These are phyloP conservation scores for Grigorovia jiainica DNA, from an alignment of 805 yeast species.

Conservation along the genomic window DNA sequence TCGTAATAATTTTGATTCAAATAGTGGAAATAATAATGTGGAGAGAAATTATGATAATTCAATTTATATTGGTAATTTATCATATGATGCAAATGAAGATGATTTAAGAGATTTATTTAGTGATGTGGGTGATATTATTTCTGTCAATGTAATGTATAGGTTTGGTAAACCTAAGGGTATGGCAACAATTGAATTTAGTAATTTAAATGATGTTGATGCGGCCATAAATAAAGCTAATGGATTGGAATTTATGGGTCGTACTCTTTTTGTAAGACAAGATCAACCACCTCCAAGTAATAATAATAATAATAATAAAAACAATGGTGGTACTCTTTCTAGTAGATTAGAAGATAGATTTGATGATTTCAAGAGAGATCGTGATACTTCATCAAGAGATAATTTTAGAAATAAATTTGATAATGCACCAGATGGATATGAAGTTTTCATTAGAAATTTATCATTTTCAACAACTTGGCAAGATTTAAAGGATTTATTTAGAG, in stretches of 20 bases:
- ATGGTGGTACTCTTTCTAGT: slow-evolving; percentile 25
- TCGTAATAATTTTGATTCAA: background rate
- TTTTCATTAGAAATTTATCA: slow-evolving; percentile 78
- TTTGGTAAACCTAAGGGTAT: slow-evolving; percentile 78
- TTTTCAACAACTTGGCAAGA: slow-evolving; percentile 73
- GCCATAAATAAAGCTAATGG: slow-evolving; percentile 68
- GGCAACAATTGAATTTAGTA: slow-evolving; percentile 81
- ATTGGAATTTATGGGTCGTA: slow-evolving; percentile 59
- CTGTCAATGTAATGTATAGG: slow-evolving; percentile 72
- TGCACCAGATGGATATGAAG: slow-evolving; percentile 34
- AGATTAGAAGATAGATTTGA: slow-evolving; percentile 1
- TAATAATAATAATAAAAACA: too few relatives aligned
- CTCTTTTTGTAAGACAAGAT: slow-evolving; percentile 81
- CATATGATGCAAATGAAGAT: slow-evolving; percentile 49
- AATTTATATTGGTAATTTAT: slow-evolving; percentile 64
- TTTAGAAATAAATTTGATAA: slow-evolving; percentile 1
- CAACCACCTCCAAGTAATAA: slow-evolving; percentile 86
- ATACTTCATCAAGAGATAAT: background rate
- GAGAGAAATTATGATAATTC: slow-evolving; percentile 58
- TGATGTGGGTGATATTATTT: slow-evolving; percentile 53
- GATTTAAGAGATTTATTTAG: slow-evolving; percentile 55
- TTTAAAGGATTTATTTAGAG: slow-evolving; percentile 72
- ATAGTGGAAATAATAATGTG: slow-evolving; percentile 5
- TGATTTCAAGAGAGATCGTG: background rate
- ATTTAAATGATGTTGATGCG: slow-evolving; percentile 50